Evolutionary conservation across 2,329 filamentous ascomycete genomes (phyloP), one percentile per base, ranked within the genome.

Genomic region (Huntiella omanensis): DNA sequence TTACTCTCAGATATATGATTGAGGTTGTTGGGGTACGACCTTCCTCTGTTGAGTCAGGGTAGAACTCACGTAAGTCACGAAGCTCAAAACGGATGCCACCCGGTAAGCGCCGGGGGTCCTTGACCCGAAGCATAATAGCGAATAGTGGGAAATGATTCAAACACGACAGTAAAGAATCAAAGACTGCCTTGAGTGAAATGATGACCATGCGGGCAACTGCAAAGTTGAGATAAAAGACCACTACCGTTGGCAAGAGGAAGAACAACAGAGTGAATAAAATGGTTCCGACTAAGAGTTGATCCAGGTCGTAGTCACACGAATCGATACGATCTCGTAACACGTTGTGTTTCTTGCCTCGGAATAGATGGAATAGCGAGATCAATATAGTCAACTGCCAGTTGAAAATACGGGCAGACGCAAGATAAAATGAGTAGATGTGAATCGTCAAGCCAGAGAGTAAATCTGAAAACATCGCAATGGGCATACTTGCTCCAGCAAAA

Each of bases 311-410:
- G 64, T 96, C 91, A 68, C 91, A 98, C 40, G 87, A 94, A 60
- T 98, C 91, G 56, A 98, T 96, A 63, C 91, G 86, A 58, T 95
- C 94, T 51, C 92, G 82, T 16, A 98, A 73, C 12, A 98, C 81
- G 54, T 98, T 98, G 58, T 93, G 82, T 62, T 98, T 98, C 66
- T 95, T 96, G 49, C 91, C 92, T 32, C 88, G 83, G 59, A 98
- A 98, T 7, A 98, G 77, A 59, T 98, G 92, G 62, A 98, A 98
- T n/a, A 98, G 76, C 8, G 88, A 96, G 53, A 88, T 80, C 53
- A 98, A 80, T 52, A 98, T 96, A 3, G 83, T 93, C 51, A 98
- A 77, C 62, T 98, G 91, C 91, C 91, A 98, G 63, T 96, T 86
- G 62, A 88, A 98, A 56, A 98, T 96, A 44, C 91, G 80, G 2